Percentiles rank a stretch among this genome's conserved stretches.
Evolutionary conservation across 129 eudicot genomes (phyloP).

Genomic region (Deinandra increscens): DNA sequence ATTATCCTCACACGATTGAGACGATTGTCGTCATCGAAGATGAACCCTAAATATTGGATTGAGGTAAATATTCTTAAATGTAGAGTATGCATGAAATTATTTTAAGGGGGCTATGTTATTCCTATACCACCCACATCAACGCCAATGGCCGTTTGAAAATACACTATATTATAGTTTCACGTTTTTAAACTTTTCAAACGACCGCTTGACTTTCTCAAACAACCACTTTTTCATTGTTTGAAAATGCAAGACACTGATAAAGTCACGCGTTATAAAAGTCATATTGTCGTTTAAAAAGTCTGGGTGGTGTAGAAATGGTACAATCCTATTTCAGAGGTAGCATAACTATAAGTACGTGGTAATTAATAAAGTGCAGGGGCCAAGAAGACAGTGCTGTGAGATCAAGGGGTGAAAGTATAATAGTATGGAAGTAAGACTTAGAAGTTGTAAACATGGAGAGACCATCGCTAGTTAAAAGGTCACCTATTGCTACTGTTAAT

Average conservation of each 20-base stretch:
- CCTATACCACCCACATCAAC: too few species aligned
- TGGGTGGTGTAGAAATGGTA: too few species aligned
- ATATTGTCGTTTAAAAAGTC: too few species aligned
- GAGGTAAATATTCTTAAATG: slow-evolving; percentile 49
- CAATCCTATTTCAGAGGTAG: not conserved
- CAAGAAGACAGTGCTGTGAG: slow-evolving; percentile 73
- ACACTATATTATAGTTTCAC: too few species aligned
- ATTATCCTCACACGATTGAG: slow-evolving; percentile 48
- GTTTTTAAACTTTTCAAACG: too few species aligned
- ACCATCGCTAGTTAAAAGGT: slow-evolving; percentile 36
- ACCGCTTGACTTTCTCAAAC: too few species aligned
- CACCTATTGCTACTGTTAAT: not conserved
- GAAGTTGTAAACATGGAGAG: slow-evolving; percentile 57
- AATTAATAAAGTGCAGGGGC: slow-evolving; percentile 62
- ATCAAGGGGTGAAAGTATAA: slow-evolving; percentile 40
- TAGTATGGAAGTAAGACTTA: slow-evolving; percentile 46
- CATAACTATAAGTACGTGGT: not conserved
- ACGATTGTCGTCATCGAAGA: slow-evolving; percentile 49
- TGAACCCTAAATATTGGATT: slow-evolving; percentile 51
- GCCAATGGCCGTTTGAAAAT: too few species aligned
- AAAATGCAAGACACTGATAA: too few species aligned
- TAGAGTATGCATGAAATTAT: too few species aligned
- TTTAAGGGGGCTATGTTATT: too few species aligned
- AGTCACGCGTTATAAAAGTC: too few species aligned
- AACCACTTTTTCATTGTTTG: too few species aligned